Evolutionary conservation across 1,139 yeast genomes (phyloP).

Genomic region (Lodderomyces parapsilosis): DNA sequence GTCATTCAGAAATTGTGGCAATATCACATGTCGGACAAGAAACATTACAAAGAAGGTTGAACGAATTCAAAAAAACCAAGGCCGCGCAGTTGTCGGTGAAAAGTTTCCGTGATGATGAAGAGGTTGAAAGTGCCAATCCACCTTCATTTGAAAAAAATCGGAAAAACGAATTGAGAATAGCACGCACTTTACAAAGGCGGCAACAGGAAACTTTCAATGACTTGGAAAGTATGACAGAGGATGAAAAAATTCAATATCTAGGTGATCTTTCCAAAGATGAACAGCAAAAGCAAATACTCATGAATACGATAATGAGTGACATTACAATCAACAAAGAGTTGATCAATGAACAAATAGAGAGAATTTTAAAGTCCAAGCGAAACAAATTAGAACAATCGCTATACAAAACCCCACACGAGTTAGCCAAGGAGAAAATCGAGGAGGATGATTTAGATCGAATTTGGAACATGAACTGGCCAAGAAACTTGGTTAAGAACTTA

Average conservation of each 20-base stretch:
- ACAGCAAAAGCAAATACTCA: conserved; percentile 16
- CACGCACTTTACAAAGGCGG: conserved; percentile 13
- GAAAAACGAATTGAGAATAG: conserved; percentile 24
- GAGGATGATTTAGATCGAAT: conserved; percentile 11
- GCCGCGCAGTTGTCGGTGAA: conserved; percentile 73
- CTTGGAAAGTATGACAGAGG: conserved; percentile 11
- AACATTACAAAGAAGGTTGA: conserved; percentile 84
- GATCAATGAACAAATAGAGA: conserved; percentile 14
- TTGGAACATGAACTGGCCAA: conserved; percentile 45
- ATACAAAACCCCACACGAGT: conserved; percentile 16
- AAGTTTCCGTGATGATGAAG: conserved; percentile 55
- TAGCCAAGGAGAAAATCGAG: conserved; percentile 5
- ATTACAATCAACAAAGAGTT: conserved; percentile 22
- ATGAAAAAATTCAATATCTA: conserved; percentile 7
- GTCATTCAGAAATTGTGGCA: conserved; percentile 91
- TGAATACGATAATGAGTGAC: conserved; percentile 23
- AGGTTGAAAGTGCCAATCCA: conserved; percentile 61
- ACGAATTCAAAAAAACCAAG: conserved; percentile 78
- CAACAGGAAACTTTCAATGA: conserved; percentile 15
- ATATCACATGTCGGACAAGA: conserved; percentile 95
- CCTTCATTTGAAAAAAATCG: conserved; percentile 72
- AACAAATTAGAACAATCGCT: conserved; percentile 13
- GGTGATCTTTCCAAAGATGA: conserved; percentile 12
- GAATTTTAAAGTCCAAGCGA: conserved; percentile 17
- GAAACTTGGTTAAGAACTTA: conserved; percentile 46